These are phyloP conservation scores for Vitis hybrid DNA, from an alignment of 177 flowering plant species.

Conservation along the genomic window DNA sequence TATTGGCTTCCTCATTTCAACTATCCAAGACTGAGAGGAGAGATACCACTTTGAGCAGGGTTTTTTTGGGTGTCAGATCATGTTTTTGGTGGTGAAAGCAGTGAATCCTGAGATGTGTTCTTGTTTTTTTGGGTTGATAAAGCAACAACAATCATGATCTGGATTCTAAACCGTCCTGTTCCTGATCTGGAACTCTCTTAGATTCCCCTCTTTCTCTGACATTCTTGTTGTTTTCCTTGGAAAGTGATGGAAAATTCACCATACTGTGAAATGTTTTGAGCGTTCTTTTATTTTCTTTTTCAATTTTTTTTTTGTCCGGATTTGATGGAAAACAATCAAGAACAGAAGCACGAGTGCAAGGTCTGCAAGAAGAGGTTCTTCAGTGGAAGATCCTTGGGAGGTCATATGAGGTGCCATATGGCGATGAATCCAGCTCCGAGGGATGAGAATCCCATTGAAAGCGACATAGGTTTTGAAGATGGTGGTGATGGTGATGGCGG, in stretches of 20 bases:
- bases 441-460: not conserved
- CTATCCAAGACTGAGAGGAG: not conserved
- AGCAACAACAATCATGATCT: not conserved
- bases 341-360: conserved; percentile 27
- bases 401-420: conserved; percentile 34
- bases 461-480: conserved; percentile 9
- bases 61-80: conserved; percentile 1
- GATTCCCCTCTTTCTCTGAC: conserved; percentile 10
- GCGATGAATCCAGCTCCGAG: conserved; percentile 14
- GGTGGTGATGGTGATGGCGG: conserved; percentile 8
- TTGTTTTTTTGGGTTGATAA: not conserved
- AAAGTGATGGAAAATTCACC: conserved; percentile 4
- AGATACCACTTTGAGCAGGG: conserved; percentile 3
- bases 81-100: not conserved
- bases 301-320: not conserved
- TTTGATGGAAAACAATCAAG: conserved; percentile 23
- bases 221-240: conserved; percentile 9
- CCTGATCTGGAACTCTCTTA: conserved; percentile 22
- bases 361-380: conserved; percentile 26
- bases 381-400: conserved; percentile 33
- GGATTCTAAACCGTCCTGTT: not conserved
- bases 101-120: not conserved
- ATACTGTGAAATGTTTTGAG: not conserved
- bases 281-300: conserved; percentile 1
- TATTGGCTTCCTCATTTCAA: not conserved